phyloP scores from a whole-genome alignment of 805 yeast genomes.

The Myxozyma vanderwaltii region DNA sequence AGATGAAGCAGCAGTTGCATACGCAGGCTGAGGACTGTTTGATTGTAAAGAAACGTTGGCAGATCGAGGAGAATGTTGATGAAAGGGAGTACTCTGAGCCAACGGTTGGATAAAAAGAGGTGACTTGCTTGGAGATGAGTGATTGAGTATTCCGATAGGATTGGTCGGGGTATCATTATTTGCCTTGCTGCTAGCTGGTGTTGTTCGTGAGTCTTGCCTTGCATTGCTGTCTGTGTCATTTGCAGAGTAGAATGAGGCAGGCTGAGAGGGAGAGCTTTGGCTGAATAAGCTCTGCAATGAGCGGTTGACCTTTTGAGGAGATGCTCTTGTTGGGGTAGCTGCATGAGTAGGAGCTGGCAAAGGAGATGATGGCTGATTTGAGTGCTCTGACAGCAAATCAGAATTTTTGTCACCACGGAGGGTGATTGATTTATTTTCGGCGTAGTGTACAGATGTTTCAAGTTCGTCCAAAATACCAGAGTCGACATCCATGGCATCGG shows the following conservation, averaged over 20 bases:
- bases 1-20: neutral
- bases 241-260: constrained; percentile 20
- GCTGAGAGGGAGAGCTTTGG: constrained; percentile 18
- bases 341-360: neutral
- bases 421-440: neutral
- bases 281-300: constrained; percentile 1
- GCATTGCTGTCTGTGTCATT: neutral
- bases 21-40: neutral
- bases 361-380: neutral
- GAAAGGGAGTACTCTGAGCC: constrained; percentile 23
- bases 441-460: constrained; percentile 7
- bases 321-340: neutral
- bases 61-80: neutral
- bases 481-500: neutral
- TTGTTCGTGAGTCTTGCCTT: neutral
- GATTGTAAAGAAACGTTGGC: neutral
- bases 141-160: neutral
- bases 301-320: neutral
- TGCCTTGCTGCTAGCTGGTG: neutral
- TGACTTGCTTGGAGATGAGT: neutral
- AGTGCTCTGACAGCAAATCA: too few relatives aligned
- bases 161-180: neutral
- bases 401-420: neutral
- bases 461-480: neutral
- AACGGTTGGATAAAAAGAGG: constrained; percentile 16